phyloP scores from a whole-genome alignment of 306 rosid species.

The Spatholobus suberectus region DNA sequence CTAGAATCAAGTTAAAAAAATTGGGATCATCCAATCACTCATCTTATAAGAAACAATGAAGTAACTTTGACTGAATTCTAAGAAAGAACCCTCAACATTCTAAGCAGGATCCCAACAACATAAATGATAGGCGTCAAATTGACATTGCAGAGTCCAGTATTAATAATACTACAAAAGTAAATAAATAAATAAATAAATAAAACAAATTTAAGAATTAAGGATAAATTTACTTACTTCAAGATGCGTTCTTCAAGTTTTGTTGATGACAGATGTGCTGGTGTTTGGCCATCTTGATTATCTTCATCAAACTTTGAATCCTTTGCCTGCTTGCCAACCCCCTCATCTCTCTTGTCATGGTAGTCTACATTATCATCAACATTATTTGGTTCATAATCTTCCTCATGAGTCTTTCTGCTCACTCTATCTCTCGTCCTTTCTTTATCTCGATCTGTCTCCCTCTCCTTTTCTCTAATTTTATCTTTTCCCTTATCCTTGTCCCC shows the following conservation, averaged over 20 bases:
- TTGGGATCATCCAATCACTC: background rate
- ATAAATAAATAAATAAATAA: too few species aligned
- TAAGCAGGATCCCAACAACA: conserved; percentile 6
- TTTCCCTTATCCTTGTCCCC: conserved; percentile 62
- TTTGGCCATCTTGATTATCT: conserved; percentile 51
- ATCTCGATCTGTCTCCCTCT: conserved; percentile 53
- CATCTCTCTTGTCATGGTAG: conserved; percentile 57
- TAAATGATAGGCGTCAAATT: conserved; percentile 3
- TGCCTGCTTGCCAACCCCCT: conserved; percentile 54
- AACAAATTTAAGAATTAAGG: background rate
- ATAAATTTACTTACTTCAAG: conserved; percentile 58
- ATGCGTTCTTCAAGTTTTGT: conserved; percentile 77
- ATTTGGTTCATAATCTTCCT: conserved; percentile 58
- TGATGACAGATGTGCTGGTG: conserved; percentile 46
- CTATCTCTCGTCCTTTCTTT: conserved; percentile 70
- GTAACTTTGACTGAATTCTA: background rate
- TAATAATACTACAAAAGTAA: conserved; percentile 14
- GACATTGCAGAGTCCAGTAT: conserved; percentile 19
- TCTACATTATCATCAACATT: conserved; percentile 59
- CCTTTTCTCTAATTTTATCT: conserved; percentile 53
- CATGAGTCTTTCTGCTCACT: conserved; percentile 53
- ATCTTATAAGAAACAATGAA: background rate
- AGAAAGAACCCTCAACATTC: conserved; percentile 11
- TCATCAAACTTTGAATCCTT: conserved; percentile 44
- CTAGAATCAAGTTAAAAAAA: background rate